Percentiles rank a stretch among this genome's conserved stretches.
Evolutionary conservation across 495 filamentous ascomycete genomes (phyloP).

Genomic region (Sordaria brevicollis): DNA sequence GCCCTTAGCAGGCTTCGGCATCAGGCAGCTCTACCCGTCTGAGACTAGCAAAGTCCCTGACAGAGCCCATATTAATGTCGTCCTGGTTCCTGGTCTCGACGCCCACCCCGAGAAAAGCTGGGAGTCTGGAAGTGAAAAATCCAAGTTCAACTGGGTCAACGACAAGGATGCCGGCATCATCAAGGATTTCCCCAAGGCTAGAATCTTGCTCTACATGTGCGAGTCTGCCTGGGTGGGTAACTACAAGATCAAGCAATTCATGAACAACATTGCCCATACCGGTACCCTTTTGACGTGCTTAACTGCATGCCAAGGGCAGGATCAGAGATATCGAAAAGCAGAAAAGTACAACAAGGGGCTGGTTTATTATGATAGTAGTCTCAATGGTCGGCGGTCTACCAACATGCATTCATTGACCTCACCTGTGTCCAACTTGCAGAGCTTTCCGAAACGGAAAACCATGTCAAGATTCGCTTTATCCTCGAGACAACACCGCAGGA

Average conservation of each 20-base stretch:
- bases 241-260: slow-evolving; percentile 1
- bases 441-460: slow-evolving; percentile 16
- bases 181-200: neutral
- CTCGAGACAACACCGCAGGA: slow-evolving; percentile 25
- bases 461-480: slow-evolving; percentile 18
- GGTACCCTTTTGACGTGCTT: slow-evolving; percentile 2
- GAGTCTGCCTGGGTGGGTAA: neutral
- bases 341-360: slow-evolving; percentile 27
- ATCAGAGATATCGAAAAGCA: slow-evolving; percentile 17
- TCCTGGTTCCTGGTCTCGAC: neutral
- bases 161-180: neutral
- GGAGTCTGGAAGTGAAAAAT: neutral
- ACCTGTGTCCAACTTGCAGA: slow-evolving; percentile 22
- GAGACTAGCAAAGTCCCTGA: neutral
- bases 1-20: too few species aligned
- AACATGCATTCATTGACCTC: slow-evolving; percentile 29
- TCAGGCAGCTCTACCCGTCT: neutral
- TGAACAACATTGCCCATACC: slow-evolving; percentile 5
- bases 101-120: neutral
- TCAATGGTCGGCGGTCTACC: slow-evolving; percentile 22
- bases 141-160: neutral
- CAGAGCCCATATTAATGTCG: neutral
- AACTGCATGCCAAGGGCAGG: neutral
- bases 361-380: slow-evolving; percentile 24
- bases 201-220: neutral